Conservation (phyloP, 2,329 filamentous ascomycete genomes). For the Xylariales sp. region DNA sequence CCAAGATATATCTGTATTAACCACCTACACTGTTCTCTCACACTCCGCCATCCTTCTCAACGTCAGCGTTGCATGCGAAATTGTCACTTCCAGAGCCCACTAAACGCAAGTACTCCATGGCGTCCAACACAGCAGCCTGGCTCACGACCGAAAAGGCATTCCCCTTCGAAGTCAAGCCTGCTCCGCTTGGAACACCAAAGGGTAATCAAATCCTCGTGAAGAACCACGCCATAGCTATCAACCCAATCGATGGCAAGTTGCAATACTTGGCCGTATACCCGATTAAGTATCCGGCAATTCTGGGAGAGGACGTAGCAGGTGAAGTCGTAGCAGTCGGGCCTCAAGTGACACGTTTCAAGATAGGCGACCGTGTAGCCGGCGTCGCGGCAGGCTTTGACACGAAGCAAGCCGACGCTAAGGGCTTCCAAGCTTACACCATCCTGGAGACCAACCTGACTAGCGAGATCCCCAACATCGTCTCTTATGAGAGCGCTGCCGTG, state of each 20-base stretch:
- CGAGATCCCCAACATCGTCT: slow-evolving; percentile 20
- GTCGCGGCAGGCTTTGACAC: slow-evolving; percentile 2
- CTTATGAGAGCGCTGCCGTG: slow-evolving; percentile 24
- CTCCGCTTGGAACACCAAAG: background rate
- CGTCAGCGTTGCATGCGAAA: no score
- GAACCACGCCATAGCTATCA: slow-evolving; percentile 2
- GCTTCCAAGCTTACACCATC: slow-evolving; percentile 27
- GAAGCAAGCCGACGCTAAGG: slow-evolving; percentile 10
- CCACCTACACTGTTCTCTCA: no score
- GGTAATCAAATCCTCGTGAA: slow-evolving; percentile 1
- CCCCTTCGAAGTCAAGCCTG: slow-evolving; percentile 1
- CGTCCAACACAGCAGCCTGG: slow-evolving; percentile 3
- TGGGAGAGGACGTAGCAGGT: background rate
- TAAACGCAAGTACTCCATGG: no score
- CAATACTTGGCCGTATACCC: slow-evolving; percentile 11
- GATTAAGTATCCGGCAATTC: slow-evolving; percentile 7
- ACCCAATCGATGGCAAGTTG: slow-evolving; percentile 1
- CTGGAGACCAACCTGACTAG: slow-evolving; percentile 19
- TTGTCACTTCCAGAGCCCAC: no score
- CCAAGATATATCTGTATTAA: no score
- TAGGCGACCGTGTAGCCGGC: background rate
- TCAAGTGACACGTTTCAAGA: background rate
- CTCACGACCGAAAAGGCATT: background rate
- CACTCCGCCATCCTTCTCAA: no score
- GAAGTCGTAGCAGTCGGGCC: background rate